Evolutionary conservation across 2,329 filamentous ascomycete species (phyloP).

Genomic region (Lasiodiplodia theobromae): DNA sequence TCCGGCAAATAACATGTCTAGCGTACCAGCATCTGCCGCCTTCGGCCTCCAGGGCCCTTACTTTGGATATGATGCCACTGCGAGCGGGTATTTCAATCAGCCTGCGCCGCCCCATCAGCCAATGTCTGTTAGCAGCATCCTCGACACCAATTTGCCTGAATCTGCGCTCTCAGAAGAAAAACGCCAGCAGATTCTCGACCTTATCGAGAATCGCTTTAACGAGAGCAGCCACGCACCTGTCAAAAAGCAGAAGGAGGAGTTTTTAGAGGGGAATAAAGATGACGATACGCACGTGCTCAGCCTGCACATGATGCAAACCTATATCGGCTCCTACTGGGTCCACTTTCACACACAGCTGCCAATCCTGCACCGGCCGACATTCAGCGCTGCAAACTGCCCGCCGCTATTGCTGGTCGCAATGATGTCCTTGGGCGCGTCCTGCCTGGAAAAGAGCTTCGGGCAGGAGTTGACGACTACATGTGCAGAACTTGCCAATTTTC

Average conservation of each 20-base stretch:
- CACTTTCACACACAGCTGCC: conserved; percentile 95
- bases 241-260: conserved; percentile 75
- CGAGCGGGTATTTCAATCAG: conserved; percentile 56
- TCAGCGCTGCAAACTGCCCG: conserved; percentile 84
- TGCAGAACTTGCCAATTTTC: conserved; percentile 85
- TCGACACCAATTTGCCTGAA: conserved; percentile 81
- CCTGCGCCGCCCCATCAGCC: conserved; percentile 72
- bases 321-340: conserved; percentile 87
- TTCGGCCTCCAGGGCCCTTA: conserved; percentile 58
- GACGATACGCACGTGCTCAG: conserved; percentile 71
- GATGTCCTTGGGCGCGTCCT: conserved; percentile 91
- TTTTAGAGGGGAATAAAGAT: conserved; percentile 80
- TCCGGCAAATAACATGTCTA: conserved; percentile 41
- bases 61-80: conserved; percentile 57
- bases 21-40: conserved; percentile 48
- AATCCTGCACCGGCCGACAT: conserved; percentile 93
- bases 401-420: conserved; percentile 85
- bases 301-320: conserved; percentile 93
- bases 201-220: conserved; percentile 82
- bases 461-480: conserved; percentile 75
- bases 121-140: conserved; percentile 86
- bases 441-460: conserved; percentile 82
- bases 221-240: conserved; percentile 78
- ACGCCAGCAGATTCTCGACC: conserved; percentile 79
- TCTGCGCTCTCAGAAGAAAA: conserved; percentile 86